Conservation (phyloP, 2,329 filamentous ascomycete genomes). For the Verticillium albo-atrum region DNA sequence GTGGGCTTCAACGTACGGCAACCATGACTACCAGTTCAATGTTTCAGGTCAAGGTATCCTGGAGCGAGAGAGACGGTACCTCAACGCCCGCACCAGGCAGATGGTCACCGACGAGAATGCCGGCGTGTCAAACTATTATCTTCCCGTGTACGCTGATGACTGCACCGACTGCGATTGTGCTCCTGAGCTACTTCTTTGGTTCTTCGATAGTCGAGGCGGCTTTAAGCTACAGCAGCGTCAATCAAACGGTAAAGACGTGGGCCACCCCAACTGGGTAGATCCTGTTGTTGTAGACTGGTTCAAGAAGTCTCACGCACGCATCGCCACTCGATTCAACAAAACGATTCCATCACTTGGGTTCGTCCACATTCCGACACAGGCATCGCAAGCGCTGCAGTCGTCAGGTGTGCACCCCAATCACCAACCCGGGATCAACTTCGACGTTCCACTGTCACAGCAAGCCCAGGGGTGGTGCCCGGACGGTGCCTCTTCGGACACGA, state of each 20-base stretch:
- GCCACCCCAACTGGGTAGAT: constrained; percentile 38
- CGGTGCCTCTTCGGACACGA: constrained; percentile 13
- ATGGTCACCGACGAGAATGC: constrained; percentile 31
- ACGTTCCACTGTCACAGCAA: constrained; percentile 23
- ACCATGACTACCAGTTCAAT: constrained; percentile 55
- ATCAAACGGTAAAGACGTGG: constrained; percentile 13
- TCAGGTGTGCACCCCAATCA: constrained; percentile 18
- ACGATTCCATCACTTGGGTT: constrained; percentile 42
- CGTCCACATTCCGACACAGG: constrained; percentile 40
- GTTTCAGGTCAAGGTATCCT: constrained; percentile 41
- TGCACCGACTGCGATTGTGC: constrained; percentile 26
- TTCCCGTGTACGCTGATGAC: constrained; percentile 33
- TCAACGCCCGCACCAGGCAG: constrained; percentile 29
- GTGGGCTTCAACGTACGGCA: constrained; percentile 58
- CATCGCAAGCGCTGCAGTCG: constrained; percentile 20
- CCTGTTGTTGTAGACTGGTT: constrained; percentile 40
- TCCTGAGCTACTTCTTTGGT: constrained; percentile 56
- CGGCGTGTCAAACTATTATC: constrained; percentile 42
- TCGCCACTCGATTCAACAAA: constrained; percentile 20
- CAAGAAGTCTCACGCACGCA: constrained; percentile 23
- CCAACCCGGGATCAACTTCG: constrained; percentile 29
- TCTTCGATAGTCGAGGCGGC: constrained; percentile 64
- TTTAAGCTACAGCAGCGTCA: constrained; percentile 37
- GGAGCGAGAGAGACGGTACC: constrained; percentile 29
- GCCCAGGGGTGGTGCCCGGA: constrained; percentile 25